Evolutionary conservation across 768 basidiomycete genomes (phyloP).

Genomic region (Basidioascus undulatus): DNA sequence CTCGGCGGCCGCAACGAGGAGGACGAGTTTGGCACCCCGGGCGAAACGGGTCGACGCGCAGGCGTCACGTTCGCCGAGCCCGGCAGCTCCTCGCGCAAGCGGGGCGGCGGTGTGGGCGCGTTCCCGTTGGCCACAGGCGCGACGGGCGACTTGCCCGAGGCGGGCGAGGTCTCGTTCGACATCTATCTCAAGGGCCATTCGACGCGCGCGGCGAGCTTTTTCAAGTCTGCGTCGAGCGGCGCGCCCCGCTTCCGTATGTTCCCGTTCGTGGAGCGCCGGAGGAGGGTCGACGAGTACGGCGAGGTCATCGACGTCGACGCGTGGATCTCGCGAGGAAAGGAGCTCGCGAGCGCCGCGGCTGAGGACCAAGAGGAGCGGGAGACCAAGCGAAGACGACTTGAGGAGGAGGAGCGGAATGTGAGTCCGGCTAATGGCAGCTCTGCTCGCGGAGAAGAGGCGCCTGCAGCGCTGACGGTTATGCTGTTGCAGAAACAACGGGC

Average conservation of each 20-base stretch:
- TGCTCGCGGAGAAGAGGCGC: too few relatives aligned
- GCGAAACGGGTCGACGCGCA: not conserved
- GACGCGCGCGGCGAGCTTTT: conserved; percentile 55
- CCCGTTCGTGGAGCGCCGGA: conserved; percentile 77
- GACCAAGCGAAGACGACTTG: conserved; percentile 30
- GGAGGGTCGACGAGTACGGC: conserved; percentile 83
- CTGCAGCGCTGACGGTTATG: not conserved
- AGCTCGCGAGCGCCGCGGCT: conserved; percentile 34
- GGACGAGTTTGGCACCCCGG: conserved; percentile 31
- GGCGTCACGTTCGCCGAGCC: conserved; percentile 3
- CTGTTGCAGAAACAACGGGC: conserved; percentile 36
- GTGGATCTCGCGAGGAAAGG: conserved; percentile 83
- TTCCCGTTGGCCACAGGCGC: conserved; percentile 5
- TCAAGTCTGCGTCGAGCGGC: conserved; percentile 37
- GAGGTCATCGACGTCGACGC: conserved; percentile 85
- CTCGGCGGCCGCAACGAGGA: too few relatives aligned
- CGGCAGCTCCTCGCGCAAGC: not conserved
- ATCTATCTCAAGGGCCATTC: conserved; percentile 96
- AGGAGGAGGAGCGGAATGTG: conserved; percentile 66
- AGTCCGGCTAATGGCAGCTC: not conserved
- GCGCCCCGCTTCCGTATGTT: conserved; percentile 69
- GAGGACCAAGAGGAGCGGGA: conserved; percentile 54
- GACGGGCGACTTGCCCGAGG: conserved; percentile 30
- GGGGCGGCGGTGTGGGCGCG: conserved; percentile 4
- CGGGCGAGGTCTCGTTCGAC: conserved; percentile 74